phyloP scores from a whole-genome alignment of 176 grass and related monocot species.

The Aegilops bicornis region DNA sequence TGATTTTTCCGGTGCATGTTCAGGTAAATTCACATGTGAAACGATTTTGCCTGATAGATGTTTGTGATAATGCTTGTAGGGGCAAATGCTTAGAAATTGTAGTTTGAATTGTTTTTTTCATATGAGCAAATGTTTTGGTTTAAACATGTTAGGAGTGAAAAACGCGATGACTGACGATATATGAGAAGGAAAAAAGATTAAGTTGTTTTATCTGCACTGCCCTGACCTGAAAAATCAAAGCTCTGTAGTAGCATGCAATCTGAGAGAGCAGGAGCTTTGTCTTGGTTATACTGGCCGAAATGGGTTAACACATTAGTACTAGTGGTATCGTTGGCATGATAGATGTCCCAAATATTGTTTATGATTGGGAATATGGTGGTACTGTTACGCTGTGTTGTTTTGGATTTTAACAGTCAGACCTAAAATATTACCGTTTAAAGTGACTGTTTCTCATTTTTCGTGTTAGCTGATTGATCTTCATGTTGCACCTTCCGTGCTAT shows the following conservation, averaged over 20 bases:
- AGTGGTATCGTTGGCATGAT: not conserved
- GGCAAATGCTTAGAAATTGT: not conserved
- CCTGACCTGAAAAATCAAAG: not conserved
- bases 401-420: not conserved
- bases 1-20: not conserved
- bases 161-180: not conserved
- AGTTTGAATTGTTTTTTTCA: not conserved
- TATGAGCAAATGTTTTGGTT: not conserved
- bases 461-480: not conserved
- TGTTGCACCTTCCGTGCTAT: not conserved
- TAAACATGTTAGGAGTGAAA: not conserved
- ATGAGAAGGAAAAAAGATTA: not conserved
- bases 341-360: not conserved
- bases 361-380: not conserved
- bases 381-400: not conserved
- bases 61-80: not conserved
- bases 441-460: not conserved
- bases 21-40: not conserved
- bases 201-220: too few relatives aligned
- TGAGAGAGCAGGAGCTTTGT: not conserved
- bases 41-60: not conserved
- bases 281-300: not conserved
- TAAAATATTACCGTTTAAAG: not conserved
- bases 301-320: not conserved
- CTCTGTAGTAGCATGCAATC: not conserved